Evolutionary conservation across 2,329 filamentous ascomycete species (phyloP).

Genomic region (Metarhizium guizhouense): DNA sequence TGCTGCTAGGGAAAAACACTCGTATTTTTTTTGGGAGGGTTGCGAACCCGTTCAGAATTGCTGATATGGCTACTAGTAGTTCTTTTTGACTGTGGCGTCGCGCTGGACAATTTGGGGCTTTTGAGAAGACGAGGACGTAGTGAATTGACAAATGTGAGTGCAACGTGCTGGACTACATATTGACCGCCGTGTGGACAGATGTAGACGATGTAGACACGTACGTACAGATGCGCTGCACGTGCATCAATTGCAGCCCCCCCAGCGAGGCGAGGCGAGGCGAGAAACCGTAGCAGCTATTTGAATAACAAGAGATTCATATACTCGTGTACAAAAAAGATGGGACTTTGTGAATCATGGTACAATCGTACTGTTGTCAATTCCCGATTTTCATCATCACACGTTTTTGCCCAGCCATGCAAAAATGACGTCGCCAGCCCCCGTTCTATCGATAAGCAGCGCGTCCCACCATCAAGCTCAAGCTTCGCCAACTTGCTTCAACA

Average conservation of each 20-base stretch:
- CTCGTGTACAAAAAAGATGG: too few relatives aligned
- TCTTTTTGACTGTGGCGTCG: not conserved
- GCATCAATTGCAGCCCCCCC: not conserved
- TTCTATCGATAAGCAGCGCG: constrained; percentile 7
- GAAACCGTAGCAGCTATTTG: not conserved
- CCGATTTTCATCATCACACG: too few relatives aligned
- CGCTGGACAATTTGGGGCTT: not conserved
- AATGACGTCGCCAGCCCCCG: not conserved
- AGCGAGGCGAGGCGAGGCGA: not conserved
- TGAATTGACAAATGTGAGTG: not conserved
- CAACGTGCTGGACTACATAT: not conserved
- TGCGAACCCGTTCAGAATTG: not conserved
- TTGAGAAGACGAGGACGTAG: not conserved
- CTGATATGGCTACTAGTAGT: not conserved
- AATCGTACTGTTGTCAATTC: too few relatives aligned
- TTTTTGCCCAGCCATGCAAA: not conserved
- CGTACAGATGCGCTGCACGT: not conserved
- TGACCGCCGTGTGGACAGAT: not conserved
- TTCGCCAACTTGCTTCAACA: not conserved
- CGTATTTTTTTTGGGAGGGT: not conserved
- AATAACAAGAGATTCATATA: not conserved
- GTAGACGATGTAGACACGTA: not conserved
- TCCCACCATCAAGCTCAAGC: not conserved
- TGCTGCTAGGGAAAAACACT: constrained; percentile 3
- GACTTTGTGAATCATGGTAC: too few relatives aligned